A percentile compares a stretch with the other conserved stretches of the same genome.
Evolutionary conservation across 176 grass and related monocot genomes (phyloP).

Genomic region (Lolium perenne): DNA sequence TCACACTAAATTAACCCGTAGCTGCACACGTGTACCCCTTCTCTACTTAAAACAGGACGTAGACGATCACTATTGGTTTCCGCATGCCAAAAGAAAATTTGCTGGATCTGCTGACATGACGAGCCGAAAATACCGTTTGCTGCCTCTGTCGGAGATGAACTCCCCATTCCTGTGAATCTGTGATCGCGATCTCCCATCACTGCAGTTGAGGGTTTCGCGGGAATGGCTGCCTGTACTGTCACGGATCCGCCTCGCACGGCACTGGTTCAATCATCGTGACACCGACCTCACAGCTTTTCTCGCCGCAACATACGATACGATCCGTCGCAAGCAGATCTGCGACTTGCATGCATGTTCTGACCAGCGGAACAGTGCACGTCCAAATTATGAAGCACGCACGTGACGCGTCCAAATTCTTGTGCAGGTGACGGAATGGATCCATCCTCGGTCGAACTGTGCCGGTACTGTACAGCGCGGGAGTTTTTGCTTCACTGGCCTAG

Average conservation of each 20-base stretch:
- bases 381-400: background rate
- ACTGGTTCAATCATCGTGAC: background rate
- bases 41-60: background rate
- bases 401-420: no score
- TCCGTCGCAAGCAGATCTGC: background rate
- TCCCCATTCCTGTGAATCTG: no score
- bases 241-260: background rate
- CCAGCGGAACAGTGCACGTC: background rate
- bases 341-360: background rate
- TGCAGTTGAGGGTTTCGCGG: background rate
- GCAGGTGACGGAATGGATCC: no score
- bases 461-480: no score
- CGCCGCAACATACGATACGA: background rate
- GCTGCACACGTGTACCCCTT: no score
- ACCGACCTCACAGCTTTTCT: background rate
- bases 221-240: background rate
- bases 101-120: conserved; percentile 1
- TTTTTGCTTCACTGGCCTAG: no score
- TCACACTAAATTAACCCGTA: no score
- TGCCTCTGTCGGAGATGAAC: background rate
- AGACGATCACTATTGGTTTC: background rate
- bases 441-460: no score
- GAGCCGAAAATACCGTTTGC: conserved; percentile 38
- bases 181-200: background rate
- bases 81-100: background rate